Conservation (phyloP, 2,329 filamentous ascomycete genomes). For the Xylogone sp. region DNA sequence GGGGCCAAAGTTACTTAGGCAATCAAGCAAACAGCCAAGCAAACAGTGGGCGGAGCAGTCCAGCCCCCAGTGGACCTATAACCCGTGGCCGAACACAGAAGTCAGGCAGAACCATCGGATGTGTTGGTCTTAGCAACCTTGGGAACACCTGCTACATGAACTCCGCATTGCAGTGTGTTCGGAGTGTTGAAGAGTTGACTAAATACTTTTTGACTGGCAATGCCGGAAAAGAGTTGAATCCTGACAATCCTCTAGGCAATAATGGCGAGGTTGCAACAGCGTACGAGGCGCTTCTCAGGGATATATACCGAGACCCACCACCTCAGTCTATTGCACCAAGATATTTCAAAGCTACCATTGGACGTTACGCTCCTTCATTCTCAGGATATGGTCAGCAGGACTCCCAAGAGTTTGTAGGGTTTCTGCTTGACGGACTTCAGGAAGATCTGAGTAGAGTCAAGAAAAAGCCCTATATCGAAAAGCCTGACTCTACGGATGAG, state of each 20-base stretch:
- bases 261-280: slow-evolving; percentile 81
- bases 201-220: slow-evolving; percentile 80
- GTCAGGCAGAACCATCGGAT: slow-evolving; percentile 67
- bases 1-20: background rate
- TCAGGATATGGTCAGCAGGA: slow-evolving; percentile 96
- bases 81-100: slow-evolving; percentile 70
- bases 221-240: slow-evolving; percentile 79
- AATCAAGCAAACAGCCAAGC: slow-evolving; percentile 33
- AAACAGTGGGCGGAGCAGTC: slow-evolving; percentile 68
- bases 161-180: slow-evolving; percentile 89
- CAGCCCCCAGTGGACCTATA: slow-evolving; percentile 53
- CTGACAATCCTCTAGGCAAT: slow-evolving; percentile 79
- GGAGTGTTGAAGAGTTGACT: slow-evolving; percentile 88
- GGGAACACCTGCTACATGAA: slow-evolving; percentile 99
- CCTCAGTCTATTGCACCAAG: slow-evolving; percentile 70
- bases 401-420: slow-evolving; percentile 94
- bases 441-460: slow-evolving; percentile 92
- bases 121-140: slow-evolving; percentile 81
- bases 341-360: slow-evolving; percentile 78
- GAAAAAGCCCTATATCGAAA: slow-evolving; percentile 96
- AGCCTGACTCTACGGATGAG: slow-evolving; percentile 95
- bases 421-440: slow-evolving; percentile 88
- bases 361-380: slow-evolving; percentile 78
- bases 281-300: slow-evolving; percentile 71
- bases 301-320: slow-evolving; percentile 70